Evolutionary conservation across 2,329 filamentous ascomycete genomes (phyloP), one percentile per base, ranked within the genome.

Genomic region (Colletotrichum phormii): DNA sequence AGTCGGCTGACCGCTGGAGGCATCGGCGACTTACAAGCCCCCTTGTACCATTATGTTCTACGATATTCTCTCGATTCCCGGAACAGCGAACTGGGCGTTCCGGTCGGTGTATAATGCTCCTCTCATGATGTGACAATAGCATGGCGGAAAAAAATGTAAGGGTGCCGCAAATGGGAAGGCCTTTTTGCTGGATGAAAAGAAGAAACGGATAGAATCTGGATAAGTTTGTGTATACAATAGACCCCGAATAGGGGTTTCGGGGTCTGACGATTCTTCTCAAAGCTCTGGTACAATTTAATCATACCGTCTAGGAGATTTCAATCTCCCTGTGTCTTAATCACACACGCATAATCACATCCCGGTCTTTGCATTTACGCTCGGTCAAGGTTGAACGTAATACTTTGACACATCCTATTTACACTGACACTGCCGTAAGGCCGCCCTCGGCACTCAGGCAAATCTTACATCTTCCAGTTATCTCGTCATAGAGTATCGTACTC

Each of bases 71-170:
- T 64, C 68, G 66, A 71, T 73, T 73, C 55, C 67, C 42, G 70
- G 67, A 68, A 74, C 74, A 68, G 69, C 72, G 69, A 72, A 69
- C 55, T 73, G 69, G 71, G 71, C 64, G 67, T 71, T 71, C 71
- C 77, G 79, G 75, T 80, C 75, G 77, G 75, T 83, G 82, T 84
- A 82, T 83, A 83, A 84, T 84, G 83, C 83, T 85, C 84, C 83
- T 80, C 83, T 85, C 83, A 85, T 79, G 83, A 85, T 79, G 77
- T 76, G 79, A 73, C 24, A 62, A 72, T 72, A 63, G 71, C 71
- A 73, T 64, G 67, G 71, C 68, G 68, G 68, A 31, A 53, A 69
- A 55, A 46, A 46, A 2, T 29, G 18, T 6, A 46, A 31, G 61
- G 61, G 37, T 49, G 67, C 66, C 61, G 29, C 49, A 57, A 73